Evolutionary conservation across 2,329 filamentous ascomycete species (phyloP).

Genomic region (Chrysoporthe cubensis): DNA sequence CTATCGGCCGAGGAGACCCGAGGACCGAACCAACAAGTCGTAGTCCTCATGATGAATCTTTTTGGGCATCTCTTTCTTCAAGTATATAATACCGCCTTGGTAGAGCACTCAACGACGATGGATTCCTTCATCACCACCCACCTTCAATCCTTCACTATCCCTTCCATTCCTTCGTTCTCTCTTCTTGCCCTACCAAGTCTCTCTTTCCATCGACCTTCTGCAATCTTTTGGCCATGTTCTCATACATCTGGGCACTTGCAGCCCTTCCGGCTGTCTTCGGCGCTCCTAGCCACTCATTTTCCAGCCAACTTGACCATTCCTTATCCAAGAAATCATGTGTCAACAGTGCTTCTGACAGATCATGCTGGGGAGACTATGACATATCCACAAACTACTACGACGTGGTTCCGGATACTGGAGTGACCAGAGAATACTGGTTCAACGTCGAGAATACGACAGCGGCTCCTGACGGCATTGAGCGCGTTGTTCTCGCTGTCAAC

Average conservation of each 20-base stretch:
- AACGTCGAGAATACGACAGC: constrained; percentile 45
- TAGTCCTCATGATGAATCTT: neutral
- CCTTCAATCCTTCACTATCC: neutral
- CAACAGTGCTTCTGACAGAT: constrained; percentile 35
- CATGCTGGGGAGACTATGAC: constrained; percentile 34
- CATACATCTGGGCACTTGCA: constrained; percentile 12
- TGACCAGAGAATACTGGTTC: constrained; percentile 54
- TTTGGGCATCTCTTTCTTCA: neutral
- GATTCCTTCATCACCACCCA: neutral
- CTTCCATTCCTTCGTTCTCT: neutral
- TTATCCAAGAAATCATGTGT: constrained; percentile 13
- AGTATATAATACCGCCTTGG: neutral
- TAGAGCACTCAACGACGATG: neutral
- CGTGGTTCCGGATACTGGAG: constrained; percentile 49
- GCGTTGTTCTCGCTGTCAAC: constrained; percentile 54
- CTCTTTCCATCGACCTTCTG: neutral
- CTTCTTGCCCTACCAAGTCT: neutral
- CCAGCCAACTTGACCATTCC: constrained; percentile 2
- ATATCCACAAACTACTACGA: constrained; percentile 52
- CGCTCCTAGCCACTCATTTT: constrained; percentile 11
- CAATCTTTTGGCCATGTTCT: constrained; percentile 16
- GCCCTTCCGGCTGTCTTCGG: constrained; percentile 8
- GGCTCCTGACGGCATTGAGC: constrained; percentile 50
- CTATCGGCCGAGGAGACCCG: neutral
- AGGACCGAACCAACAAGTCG: neutral